Evolutionary conservation across 202 grass and related monocot species (phyloP).

Genomic region (Panicum hallii): DNA sequence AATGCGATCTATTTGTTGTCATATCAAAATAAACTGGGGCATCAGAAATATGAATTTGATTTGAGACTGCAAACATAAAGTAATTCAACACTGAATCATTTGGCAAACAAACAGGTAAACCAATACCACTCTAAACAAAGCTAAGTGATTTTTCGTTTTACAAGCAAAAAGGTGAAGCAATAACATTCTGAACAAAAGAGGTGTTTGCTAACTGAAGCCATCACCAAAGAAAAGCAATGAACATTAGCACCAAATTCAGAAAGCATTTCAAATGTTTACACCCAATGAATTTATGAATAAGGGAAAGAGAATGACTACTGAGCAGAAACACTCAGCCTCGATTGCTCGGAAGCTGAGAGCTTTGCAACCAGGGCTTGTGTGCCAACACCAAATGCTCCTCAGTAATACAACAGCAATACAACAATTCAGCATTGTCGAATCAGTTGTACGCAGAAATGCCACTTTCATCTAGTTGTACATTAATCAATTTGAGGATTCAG

Average conservation of each 20-base stretch:
- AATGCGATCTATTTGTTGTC: background rate
- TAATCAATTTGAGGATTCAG: background rate
- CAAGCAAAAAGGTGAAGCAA: background rate
- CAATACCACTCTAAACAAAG: constrained; percentile 1
- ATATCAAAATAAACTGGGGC: background rate
- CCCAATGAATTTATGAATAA: background rate
- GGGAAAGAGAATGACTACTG: background rate
- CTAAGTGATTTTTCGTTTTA: background rate
- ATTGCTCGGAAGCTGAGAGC: no score
- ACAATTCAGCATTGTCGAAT: background rate
- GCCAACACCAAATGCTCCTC: no score
- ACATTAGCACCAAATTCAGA: background rate
- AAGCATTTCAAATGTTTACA: background rate
- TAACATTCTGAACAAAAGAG: constrained; percentile 6
- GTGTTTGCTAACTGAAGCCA: background rate
- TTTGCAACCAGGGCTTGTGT: no score
- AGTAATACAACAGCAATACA: no score
- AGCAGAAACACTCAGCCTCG: background rate
- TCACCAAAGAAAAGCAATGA: background rate
- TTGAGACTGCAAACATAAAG: background rate
- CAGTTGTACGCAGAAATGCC: background rate
- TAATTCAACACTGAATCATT: background rate
- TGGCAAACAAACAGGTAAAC: background rate
- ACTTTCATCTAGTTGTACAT: background rate
- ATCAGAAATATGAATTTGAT: constrained; percentile 22